Conservation (phyloP, 1,139 yeast species). For the Pichia sp. region DNA sequence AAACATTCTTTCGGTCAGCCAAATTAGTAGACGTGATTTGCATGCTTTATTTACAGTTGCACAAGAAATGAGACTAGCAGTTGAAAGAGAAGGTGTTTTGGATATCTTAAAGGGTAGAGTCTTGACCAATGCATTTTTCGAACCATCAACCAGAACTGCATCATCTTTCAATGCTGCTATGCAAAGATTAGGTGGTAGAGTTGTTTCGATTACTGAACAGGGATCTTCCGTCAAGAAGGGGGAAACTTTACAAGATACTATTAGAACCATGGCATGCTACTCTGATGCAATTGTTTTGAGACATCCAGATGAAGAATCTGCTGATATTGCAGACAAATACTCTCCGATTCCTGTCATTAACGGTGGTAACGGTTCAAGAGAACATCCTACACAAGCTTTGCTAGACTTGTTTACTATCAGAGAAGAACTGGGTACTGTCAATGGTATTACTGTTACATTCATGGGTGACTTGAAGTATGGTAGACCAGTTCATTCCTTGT, state of each 20-base stretch:
- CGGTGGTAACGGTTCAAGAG: conserved; percentile 97
- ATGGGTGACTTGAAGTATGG: conserved; percentile 99
- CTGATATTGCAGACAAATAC: conserved; percentile 91
- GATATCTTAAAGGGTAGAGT: conserved; percentile 88
- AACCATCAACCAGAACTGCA: conserved; percentile 96
- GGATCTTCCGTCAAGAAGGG: conserved; percentile 96
- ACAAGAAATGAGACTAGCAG: conserved; percentile 95
- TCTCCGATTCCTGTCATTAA: conserved; percentile 96
- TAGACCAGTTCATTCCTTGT: conserved; percentile 96
- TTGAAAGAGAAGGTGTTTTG: conserved; percentile 92
- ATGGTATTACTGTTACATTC: conserved; percentile 95
- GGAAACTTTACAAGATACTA: conserved; percentile 95
- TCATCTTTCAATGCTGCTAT: conserved; percentile 98
- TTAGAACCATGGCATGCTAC: conserved; percentile 91
- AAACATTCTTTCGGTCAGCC: conserved; percentile 83
- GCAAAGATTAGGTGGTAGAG: conserved; percentile 99
- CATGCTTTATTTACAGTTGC: conserved; percentile 94
- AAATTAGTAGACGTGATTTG: conserved; percentile 80
- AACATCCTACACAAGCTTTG: conserved; percentile 98
- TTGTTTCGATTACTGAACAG: conserved; percentile 77
- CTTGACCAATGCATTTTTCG: conserved; percentile 93
- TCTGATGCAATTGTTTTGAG: conserved; percentile 96
- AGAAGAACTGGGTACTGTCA: conserved; percentile 97
- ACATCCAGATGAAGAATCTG: conserved; percentile 91
- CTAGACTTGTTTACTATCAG: conserved; percentile 96